Percentiles rank a stretch among this genome's conserved stretches.
Evolutionary conservation across 805 yeast genomes (phyloP).

Genomic region (Wickerhamomyces canadensis): DNA sequence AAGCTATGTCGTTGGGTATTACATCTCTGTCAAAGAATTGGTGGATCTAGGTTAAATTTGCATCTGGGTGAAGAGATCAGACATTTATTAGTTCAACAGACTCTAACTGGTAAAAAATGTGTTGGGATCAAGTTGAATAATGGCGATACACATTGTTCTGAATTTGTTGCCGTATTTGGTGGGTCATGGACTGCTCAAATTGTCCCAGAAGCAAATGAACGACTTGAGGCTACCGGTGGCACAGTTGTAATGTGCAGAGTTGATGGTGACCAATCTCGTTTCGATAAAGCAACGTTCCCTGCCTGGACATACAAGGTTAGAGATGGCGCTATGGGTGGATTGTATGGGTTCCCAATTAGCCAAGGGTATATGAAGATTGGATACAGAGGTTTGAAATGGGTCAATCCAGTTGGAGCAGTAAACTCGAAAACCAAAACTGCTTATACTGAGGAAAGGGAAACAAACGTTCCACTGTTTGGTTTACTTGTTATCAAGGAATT

Average conservation of each 20-base stretch:
- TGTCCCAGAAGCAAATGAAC: conserved; percentile 25
- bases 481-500: conserved; percentile 22
- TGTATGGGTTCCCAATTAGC: conserved; percentile 27
- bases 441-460: conserved; percentile 19
- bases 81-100: neutral
- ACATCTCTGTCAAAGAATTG: conserved; percentile 16
- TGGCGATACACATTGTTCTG: conserved; percentile 7
- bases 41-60: conserved; percentile 18
- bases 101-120: conserved; percentile 12
- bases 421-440: conserved; percentile 25
- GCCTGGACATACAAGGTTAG: conserved; percentile 27
- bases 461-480: conserved; percentile 26
- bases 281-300: conserved; percentile 19
- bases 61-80: conserved; percentile 18
- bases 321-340: conserved; percentile 26
- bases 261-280: conserved; percentile 16
- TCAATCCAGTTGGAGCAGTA: conserved; percentile 18
- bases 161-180: conserved; percentile 7
- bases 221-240: conserved; percentile 27
- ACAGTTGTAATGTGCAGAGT: conserved; percentile 25
- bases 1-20: conserved; percentile 28
- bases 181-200: conserved; percentile 17
- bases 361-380: conserved; percentile 27
- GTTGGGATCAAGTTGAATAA: conserved; percentile 18
- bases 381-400: conserved; percentile 27